phyloP scores from a whole-genome alignment of 2,329 filamentous ascomycete genomes.

The Aspergillus glaucus region DNA sequence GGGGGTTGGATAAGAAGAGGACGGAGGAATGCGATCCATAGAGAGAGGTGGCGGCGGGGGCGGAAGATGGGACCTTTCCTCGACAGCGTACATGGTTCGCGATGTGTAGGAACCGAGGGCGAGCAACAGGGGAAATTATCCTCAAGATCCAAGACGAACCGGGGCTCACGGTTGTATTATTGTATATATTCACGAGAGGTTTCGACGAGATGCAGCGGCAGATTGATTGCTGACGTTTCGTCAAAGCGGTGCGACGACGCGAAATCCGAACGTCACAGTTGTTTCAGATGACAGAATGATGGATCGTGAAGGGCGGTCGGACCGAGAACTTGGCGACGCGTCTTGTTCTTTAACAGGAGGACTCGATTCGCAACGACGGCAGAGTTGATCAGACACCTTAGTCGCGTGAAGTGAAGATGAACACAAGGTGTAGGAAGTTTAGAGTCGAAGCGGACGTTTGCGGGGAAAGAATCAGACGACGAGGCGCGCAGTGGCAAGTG shows the following conservation, averaged over 20 bases:
- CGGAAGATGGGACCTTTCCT: slow-evolving; percentile 31
- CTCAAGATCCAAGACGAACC: slow-evolving; percentile 2
- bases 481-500: slow-evolving; percentile 1
- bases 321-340: slow-evolving; percentile 1
- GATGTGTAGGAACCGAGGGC: slow-evolving; percentile 19
- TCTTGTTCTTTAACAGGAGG: not conserved
- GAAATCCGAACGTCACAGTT: slow-evolving; percentile 20
- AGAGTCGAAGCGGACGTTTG: slow-evolving; percentile 1
- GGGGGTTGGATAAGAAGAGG: slow-evolving; percentile 31
- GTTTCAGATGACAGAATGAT: slow-evolving; percentile 10
- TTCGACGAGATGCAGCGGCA: slow-evolving; percentile 11
- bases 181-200: not conserved
- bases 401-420: not conserved
- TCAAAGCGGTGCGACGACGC: slow-evolving; percentile 15
- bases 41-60: slow-evolving; percentile 29
- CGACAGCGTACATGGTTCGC: slow-evolving; percentile 33
- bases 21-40: slow-evolving; percentile 35
- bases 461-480: not conserved
- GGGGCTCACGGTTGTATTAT: not conserved
- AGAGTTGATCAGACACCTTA: too few species aligned
- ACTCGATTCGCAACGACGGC: too few species aligned
- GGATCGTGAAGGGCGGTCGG: slow-evolving; percentile 8
- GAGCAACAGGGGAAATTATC: slow-evolving; percentile 7
- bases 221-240: not conserved
- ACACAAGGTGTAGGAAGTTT: not conserved